These are phyloP conservation scores for Cryptosporidium baileyi DNA, from an alignment of 169 alveolate genomes.

Conservation along the genomic window DNA sequence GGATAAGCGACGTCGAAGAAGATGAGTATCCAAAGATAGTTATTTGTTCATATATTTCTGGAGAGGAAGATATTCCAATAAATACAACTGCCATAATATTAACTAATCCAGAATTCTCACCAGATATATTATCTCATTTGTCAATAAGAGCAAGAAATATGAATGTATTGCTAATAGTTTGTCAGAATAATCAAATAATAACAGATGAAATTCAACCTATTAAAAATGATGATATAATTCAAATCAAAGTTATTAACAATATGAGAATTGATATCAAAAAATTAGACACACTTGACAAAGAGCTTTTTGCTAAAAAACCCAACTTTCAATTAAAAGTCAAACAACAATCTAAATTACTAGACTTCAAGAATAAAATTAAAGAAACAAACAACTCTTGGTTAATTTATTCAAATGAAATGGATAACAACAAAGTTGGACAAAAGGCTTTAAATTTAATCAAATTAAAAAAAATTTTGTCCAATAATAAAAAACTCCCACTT, in stretches of 20 bases:
- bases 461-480: not conserved
- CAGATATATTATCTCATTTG: slow-evolving; percentile 90
- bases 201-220: not conserved
- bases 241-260: slow-evolving; percentile 9
- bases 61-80: slow-evolving; percentile 91
- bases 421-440: slow-evolving; percentile 31
- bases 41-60: slow-evolving; percentile 73
- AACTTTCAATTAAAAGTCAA: not conserved
- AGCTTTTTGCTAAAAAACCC: not conserved
- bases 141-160: slow-evolving; percentile 91
- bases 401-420: slow-evolving; percentile 20
- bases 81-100: slow-evolving; percentile 85
- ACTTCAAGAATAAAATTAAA: slow-evolving; percentile 30
- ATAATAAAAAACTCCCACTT: not conserved
- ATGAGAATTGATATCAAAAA: slow-evolving; percentile 9
- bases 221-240: slow-evolving; percentile 6
- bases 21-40: slow-evolving; percentile 36
- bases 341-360: not conserved
- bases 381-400: not conserved
- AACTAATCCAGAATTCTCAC: slow-evolving; percentile 85
- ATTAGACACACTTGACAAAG: not conserved
- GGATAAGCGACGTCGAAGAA: slow-evolving; percentile 11
- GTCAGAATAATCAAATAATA: slow-evolving; percentile 75
- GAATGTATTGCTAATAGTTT: slow-evolving; percentile 83
- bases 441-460: slow-evolving; percentile 45